These are phyloP conservation scores for Spathaspora sp. DNA, from an alignment of 1,139 yeast species.

Conservation along the genomic window DNA sequence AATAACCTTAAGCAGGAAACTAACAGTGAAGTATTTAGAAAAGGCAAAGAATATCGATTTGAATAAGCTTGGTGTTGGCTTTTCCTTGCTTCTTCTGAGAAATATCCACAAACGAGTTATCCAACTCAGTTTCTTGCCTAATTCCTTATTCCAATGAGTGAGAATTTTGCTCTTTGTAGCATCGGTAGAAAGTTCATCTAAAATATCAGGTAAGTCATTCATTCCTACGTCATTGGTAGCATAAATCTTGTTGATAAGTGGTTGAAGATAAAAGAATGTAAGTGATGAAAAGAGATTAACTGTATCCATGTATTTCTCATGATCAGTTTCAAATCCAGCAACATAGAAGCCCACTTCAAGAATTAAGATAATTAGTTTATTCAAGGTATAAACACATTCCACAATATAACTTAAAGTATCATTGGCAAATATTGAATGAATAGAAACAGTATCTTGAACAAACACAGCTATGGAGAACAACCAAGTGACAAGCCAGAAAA, in stretches of 20 bases:
- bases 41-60: conserved; percentile 11
- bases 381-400: conserved; percentile 17
- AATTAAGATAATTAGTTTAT: conserved; percentile 23
- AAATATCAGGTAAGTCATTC: conserved; percentile 21
- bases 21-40: conserved; percentile 8
- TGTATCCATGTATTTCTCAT: conserved; percentile 26
- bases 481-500: conserved; percentile 29
- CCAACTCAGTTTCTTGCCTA: conserved; percentile 7
- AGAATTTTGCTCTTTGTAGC: conserved; percentile 10
- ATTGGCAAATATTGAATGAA: conserved; percentile 26
- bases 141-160: conserved; percentile 11
- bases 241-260: conserved; percentile 23
- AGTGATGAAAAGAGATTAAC: conserved; percentile 20
- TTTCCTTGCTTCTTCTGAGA: conserved; percentile 9
- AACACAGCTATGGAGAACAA: conserved; percentile 20
- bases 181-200: conserved; percentile 14
- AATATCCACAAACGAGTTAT: conserved; percentile 9
- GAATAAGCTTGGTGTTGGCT: conserved; percentile 13
- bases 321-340: conserved; percentile 45
- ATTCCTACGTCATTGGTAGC: conserved; percentile 20
- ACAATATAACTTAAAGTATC: conserved; percentile 12
- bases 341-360: conserved; percentile 38
- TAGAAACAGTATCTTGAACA: conserved; percentile 31
- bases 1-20: conserved; percentile 18
- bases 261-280: conserved; percentile 27